Base-by-base conservation (phyloP, 1,139 yeast species). In the Geotrichum siamense region DNA sequence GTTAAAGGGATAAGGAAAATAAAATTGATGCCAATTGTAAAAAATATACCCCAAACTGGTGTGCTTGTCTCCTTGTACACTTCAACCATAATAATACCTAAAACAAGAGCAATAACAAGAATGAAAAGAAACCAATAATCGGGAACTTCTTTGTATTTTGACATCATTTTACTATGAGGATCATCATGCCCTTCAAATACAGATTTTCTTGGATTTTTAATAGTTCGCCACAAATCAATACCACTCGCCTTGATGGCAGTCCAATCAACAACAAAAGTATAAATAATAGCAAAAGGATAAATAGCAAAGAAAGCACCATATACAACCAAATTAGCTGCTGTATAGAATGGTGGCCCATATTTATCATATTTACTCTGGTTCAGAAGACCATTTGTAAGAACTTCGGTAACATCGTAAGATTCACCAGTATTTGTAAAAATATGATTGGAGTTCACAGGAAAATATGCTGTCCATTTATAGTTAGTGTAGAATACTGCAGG, bases 91-190 rank as follows among this genome's bases (percentile, higher is more conserved):
- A 72, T 48, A 30, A 76, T 68, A 15, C 74, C 79, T 44, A 76
- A 62, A 3, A 66, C 70, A 3, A 77, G 53, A 2, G 81, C 68
- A 28, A 71, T 51, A 8, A 71, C 48, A 48, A 20, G 58, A 66
- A 59, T 70, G 9, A 61, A 45, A 22, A 73, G 52, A 53, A 72
- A 78, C 70, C 76, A 75, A 74, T 75, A 74, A 48, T 76, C 79
- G n/a, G 84, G 84, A 31, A 76, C 82, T 53, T 78, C 83, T 29
- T 66, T 67, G 56, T 75, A 75, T 22, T 59, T 62, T 23, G 65
- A 48, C 79, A 76, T 75, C 76, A 74, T 72, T 22, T 47, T 25
- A 21, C 51, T 39, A 39, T 50, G 52, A 27, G 44, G 44, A 28
- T 52, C 54, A 19, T 48, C 39, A 34, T 48, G 48, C 10, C 38